phyloP scores from a whole-genome alignment of 1,284 basidiomycete species.

The Boletellus sp. region DNA sequence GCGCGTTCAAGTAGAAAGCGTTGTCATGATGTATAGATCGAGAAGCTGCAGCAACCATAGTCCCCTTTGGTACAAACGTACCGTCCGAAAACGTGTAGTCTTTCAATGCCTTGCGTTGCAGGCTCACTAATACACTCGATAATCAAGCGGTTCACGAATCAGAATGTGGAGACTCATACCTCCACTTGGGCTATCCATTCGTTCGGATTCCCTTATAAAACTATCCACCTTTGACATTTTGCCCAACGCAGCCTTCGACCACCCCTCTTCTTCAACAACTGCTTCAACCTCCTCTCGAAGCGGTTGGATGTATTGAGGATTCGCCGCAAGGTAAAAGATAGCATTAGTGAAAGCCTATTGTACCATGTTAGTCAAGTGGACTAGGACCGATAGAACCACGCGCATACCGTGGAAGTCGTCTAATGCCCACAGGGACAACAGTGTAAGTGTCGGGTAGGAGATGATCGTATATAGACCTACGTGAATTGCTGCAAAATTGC shows the following conservation, averaged over 20 bases:
- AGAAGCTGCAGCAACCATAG: neutral
- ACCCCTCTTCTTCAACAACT: slow-evolving; percentile 38
- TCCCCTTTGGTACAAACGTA: neutral
- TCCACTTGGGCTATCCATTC: slow-evolving; percentile 32
- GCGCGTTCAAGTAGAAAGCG: neutral
- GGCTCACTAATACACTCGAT: neutral
- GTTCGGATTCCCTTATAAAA: slow-evolving; percentile 42
- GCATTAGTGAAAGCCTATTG: slow-evolving; percentile 34
- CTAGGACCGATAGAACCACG: no score
- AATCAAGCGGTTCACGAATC: neutral
- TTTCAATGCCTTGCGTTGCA: neutral
- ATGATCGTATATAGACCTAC: neutral
- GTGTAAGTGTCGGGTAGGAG: neutral
- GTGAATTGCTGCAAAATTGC: neutral
- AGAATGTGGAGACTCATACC: neutral
- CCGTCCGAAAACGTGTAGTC: neutral
- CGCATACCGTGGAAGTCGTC: slow-evolving; percentile 17
- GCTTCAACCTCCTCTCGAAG: slow-evolving; percentile 44
- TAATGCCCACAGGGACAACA: neutral
- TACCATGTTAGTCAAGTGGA: neutral
- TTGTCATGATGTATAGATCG: neutral
- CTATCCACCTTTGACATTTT: slow-evolving; percentile 47
- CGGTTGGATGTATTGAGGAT: slow-evolving; percentile 36
- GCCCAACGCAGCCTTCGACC: slow-evolving; percentile 39
- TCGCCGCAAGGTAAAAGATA: slow-evolving; percentile 35